These are phyloP conservation scores for Styphnolobium japonicum DNA, from an alignment of 306 rosid species.

Conservation along the genomic window DNA sequence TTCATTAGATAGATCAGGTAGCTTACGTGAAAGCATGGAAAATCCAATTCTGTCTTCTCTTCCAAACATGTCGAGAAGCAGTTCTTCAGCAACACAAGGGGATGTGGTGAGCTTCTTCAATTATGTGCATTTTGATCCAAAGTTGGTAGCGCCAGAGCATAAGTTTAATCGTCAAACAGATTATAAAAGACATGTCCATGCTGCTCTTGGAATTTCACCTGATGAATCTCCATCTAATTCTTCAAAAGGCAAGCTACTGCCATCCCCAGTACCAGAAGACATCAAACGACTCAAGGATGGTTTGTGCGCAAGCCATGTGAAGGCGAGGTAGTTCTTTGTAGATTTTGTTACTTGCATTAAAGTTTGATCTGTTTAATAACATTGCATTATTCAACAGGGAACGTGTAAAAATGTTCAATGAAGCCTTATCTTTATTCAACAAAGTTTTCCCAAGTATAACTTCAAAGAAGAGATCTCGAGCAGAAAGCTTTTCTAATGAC, in stretches of 20 bases:
- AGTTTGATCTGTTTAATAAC: constrained; percentile 34
- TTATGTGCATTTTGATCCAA: constrained; percentile 68
- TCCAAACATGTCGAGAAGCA: constrained; percentile 82
- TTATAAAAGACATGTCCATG: constrained; percentile 56
- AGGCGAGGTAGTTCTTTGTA: constrained; percentile 79
- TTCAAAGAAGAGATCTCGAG: constrained; percentile 94
- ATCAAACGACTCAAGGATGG: constrained; percentile 59
- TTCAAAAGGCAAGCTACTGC: constrained; percentile 69
- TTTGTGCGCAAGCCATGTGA: constrained; percentile 52
- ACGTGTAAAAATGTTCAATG: constrained; percentile 70
- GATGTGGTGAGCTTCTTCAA: constrained; percentile 68
- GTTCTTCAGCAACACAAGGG: constrained; percentile 63
- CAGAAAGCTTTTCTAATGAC: constrained; percentile 68
- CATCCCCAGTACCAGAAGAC: constrained; percentile 70
- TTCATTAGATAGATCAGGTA: constrained; percentile 81
- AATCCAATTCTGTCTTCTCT: constrained; percentile 82
- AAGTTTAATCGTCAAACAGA: constrained; percentile 75
- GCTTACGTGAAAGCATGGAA: constrained; percentile 86
- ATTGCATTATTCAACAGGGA: constrained; percentile 60
- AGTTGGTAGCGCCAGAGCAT: constrained; percentile 63
- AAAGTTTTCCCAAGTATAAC: constrained; percentile 73
- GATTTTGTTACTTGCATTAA: constrained; percentile 35
- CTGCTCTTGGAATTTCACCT: constrained; percentile 72
- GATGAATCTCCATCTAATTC: constrained; percentile 87
- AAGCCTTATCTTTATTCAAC: constrained; percentile 75